phyloP scores from a whole-genome alignment of 441 rosid genomes.

The Gossypium trilobum region DNA sequence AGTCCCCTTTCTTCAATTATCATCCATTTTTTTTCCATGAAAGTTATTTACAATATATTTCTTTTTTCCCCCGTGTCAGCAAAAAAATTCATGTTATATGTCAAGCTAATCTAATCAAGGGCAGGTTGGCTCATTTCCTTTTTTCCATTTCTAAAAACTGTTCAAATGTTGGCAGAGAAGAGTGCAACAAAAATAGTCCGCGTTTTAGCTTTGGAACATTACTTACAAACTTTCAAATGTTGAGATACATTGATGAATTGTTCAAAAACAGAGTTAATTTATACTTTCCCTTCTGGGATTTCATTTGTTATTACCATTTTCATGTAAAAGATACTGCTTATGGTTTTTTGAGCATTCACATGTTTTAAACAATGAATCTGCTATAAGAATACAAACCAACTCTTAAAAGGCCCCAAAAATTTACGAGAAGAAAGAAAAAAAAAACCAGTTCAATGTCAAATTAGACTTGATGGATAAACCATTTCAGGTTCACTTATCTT shows the following conservation, averaged over 20 bases:
- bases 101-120: slow-evolving; percentile 51
- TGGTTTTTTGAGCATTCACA: not conserved
- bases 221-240: slow-evolving; percentile 20
- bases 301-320: not conserved
- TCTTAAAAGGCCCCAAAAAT: not conserved
- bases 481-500: too few relatives aligned
- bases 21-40: slow-evolving; percentile 9
- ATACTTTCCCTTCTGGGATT: not conserved
- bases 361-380: not conserved
- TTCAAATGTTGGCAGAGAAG: not conserved
- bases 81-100: slow-evolving; percentile 30
- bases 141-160: not conserved
- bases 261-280: not conserved
- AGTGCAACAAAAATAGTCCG: slow-evolving; percentile 16
- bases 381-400: not conserved
- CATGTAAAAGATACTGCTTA: not conserved
- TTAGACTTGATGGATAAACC: too few relatives aligned
- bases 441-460: not conserved
- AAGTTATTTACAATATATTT: slow-evolving; percentile 19
- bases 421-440: not conserved
- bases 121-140: slow-evolving; percentile 19
- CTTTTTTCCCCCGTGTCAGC: slow-evolving; percentile 6
- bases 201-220: slow-evolving; percentile 8
- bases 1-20: slow-evolving; percentile 11
- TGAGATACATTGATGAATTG: slow-evolving; percentile 2